Base-by-base conservation (phyloP, 192 early-diverging fungal genomes). In the Coemansia sp. region DNA sequence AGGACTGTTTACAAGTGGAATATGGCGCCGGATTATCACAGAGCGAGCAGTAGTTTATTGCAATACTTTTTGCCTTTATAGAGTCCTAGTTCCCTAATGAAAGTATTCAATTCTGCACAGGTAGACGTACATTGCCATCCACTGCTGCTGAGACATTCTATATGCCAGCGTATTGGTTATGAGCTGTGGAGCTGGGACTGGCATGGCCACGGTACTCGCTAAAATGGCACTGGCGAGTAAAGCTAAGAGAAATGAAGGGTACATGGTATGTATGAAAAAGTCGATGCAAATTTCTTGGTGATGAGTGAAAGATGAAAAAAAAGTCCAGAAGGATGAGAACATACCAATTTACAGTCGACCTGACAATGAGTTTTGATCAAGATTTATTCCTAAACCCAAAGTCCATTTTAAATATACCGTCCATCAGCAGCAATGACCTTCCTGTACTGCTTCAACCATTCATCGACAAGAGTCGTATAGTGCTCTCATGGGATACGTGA, bases 101-200 rank as follows among this genome's bases (percentile, higher is more conserved):
- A 58, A 58, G 55, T 58, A 58, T 16, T 32, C 55, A 8, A 58
- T 58, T 58, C 8, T 58, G 32, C 55, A 58, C 55, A 58, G n/a
- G 5, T 58, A 58, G 7, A 58, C 35, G 30, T 58, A 58, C 55
- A 58, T 58, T 30, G 55, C 55, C 55, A 32, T 32, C 55, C 55
- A 58, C 55, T 58, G 55, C 16, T 58, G 55, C 55, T 58, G 28
- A 30, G 55, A 58, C 55, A 58, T 58, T n/a, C 55, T 58, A 32
- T 58, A 58, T 13, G 55, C 55, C 6, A 32, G 55, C 32, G 35
- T 58, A 17, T 58, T 58, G 55, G 55, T 33, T 30, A 58, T 58
- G 6, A 58, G 55, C 55, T 58, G 55, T 2, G 55, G 55, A 33
- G 55, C 55, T 35, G 55, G 55, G 23, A 32, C 55, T 17, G 55